These are phyloP conservation scores for Elymus sibiricus DNA, from an alignment of 176 grass and related monocot genomes.

Conservation along the genomic window DNA sequence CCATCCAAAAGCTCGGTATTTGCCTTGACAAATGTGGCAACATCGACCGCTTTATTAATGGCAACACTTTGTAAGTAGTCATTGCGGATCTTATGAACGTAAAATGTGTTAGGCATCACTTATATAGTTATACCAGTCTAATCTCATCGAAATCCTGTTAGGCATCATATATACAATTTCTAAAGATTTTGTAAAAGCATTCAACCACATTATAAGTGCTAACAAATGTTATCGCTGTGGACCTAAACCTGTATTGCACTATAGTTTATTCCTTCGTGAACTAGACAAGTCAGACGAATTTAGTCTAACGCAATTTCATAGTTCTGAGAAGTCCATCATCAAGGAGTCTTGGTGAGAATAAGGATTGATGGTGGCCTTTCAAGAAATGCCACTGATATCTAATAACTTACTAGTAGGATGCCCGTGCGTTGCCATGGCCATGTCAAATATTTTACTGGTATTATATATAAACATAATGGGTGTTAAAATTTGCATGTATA, in stretches of 20 bases:
- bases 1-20: slow-evolving; percentile 48
- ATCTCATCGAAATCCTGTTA: slow-evolving; percentile 25
- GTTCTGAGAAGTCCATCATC: slow-evolving; percentile 18
- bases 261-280: no score
- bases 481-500: no score
- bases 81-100: not conserved
- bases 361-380: slow-evolving; percentile 22
- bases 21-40: slow-evolving; percentile 84
- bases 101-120: not conserved
- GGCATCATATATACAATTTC: no score
- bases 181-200: slow-evolving; percentile 11
- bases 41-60: slow-evolving; percentile 75
- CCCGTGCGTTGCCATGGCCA: no score
- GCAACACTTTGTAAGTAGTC: slow-evolving; percentile 55
- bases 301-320: slow-evolving; percentile 35
- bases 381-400: slow-evolving; percentile 28
- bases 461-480: no score
- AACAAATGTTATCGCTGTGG: no score
- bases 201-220: not conserved
- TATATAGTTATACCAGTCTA: not conserved
- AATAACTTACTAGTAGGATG: no score
- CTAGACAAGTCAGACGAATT: slow-evolving; percentile 40
- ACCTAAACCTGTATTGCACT: no score
- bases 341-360: slow-evolving; percentile 16
- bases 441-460: no score